Evolutionary conservation across 1,284 basidiomycete genomes (phyloP).

Genomic region (Melampsora americana): DNA sequence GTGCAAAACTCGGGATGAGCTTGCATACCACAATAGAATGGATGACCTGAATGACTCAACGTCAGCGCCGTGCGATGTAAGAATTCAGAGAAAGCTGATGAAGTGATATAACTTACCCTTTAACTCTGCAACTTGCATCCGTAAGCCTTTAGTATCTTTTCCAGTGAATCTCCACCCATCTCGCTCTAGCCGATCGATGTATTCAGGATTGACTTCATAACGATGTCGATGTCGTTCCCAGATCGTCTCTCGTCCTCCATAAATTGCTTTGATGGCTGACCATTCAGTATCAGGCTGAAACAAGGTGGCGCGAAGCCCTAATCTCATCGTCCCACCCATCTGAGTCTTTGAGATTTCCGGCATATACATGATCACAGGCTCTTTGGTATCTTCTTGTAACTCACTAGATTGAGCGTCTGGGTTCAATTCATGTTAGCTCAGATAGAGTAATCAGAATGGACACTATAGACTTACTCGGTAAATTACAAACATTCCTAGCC

Average conservation of each 20-base stretch:
- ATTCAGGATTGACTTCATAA: conserved; percentile 92
- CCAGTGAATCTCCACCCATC: conserved; percentile 82
- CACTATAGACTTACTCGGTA: conserved; percentile 60
- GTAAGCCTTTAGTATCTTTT: conserved; percentile 89
- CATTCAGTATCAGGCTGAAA: conserved; percentile 65
- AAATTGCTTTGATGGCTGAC: conserved; percentile 73
- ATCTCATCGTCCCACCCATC: conserved; percentile 97
- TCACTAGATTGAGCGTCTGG: conserved; percentile 83
- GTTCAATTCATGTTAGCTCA: background rate
- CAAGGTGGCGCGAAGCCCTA: conserved; percentile 88
- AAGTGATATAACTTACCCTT: conserved; percentile 60
- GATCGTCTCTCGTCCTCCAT: conserved; percentile 75
- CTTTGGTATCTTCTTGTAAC: conserved; percentile 62
- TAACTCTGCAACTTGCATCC: conserved; percentile 95
- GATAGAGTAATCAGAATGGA: conserved; percentile 24
- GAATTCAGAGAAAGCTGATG: background rate
- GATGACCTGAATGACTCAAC: conserved; percentile 66
- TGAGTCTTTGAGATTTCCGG: conserved; percentile 97
- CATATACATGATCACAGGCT: conserved; percentile 93
- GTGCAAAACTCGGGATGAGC: conserved; percentile 99
- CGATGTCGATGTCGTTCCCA: conserved; percentile 98
- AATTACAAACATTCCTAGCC: conserved; percentile 77
- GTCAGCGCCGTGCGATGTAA: background rate
- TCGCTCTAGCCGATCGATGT: conserved; percentile 69
- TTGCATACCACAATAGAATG: conserved; percentile 91